Conservation (phyloP, 768 basidiomycete species). For the Pleurotus citrinopileatus region DNA sequence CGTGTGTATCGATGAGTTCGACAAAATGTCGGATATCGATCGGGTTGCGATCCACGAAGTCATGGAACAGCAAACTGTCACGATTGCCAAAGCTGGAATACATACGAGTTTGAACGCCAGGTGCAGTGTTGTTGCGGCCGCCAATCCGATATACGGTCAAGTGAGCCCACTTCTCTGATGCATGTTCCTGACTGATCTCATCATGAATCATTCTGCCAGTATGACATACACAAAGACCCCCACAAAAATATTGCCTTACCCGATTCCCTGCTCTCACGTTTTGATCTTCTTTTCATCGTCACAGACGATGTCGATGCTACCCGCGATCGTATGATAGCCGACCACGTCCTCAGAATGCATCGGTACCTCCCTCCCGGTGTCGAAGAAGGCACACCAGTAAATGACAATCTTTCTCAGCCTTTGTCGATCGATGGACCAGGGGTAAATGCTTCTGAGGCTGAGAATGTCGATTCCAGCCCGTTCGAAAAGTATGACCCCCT, state of each 20-base stretch:
- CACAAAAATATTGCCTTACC: slow-evolving; percentile 98
- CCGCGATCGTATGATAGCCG: slow-evolving; percentile 91
- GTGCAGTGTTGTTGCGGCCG: slow-evolving; percentile 96
- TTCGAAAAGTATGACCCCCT: slow-evolving; percentile 98
- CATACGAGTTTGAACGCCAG: slow-evolving; percentile 97
- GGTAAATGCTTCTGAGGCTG: slow-evolving; percentile 43
- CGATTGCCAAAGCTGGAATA: slow-evolving; percentile 98
- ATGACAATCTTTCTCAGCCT: slow-evolving; percentile 85
- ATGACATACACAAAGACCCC: slow-evolving; percentile 99
- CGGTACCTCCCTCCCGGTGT: slow-evolving; percentile 94
- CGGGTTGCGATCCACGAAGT: slow-evolving; percentile 99
- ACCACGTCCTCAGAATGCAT: slow-evolving; percentile 97
- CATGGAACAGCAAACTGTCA: slow-evolving; percentile 99
- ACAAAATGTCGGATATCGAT: slow-evolving; percentile 99
- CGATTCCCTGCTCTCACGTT: slow-evolving; percentile 96
- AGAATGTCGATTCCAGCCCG: slow-evolving; percentile 69
- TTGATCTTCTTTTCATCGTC: slow-evolving; percentile 96
- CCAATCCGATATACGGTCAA: slow-evolving; percentile 98
- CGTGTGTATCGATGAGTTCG: slow-evolving; percentile 99
- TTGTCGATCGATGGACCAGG: slow-evolving; percentile 83
- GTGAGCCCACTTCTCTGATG: slow-evolving; percentile 37
- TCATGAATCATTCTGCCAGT: slow-evolving; percentile 45
- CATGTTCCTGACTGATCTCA: neutral
- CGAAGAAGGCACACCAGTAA: slow-evolving; percentile 91
- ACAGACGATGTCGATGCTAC: slow-evolving; percentile 97